These are phyloP conservation scores for Leucocoprinus leucothites DNA, from an alignment of 768 basidiomycete species.

Conservation along the genomic window DNA sequence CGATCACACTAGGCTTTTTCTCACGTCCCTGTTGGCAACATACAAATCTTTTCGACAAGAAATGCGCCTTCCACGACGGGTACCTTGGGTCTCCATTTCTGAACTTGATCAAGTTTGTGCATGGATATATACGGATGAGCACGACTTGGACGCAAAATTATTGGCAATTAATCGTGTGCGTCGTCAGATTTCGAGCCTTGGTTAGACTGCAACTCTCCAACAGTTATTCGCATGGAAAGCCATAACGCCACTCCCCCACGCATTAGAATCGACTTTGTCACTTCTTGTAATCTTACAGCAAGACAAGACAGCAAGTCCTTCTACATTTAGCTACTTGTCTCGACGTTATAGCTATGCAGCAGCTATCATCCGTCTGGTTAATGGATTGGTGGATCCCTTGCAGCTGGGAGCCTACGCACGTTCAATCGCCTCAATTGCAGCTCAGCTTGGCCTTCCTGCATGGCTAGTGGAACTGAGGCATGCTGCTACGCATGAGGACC, in stretches of 20 bases:
- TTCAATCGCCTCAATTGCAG: slow-evolving; percentile 85
- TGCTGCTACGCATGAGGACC: slow-evolving; percentile 93
- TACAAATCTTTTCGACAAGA: slow-evolving; percentile 6
- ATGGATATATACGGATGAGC: slow-evolving; percentile 71
- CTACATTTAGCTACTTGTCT: slow-evolving; percentile 36
- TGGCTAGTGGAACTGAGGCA: slow-evolving; percentile 94
- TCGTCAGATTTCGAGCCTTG: slow-evolving; percentile 6
- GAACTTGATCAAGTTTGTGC: slow-evolving; percentile 77
- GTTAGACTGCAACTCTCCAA: background rate
- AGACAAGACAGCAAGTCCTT: slow-evolving; percentile 34
- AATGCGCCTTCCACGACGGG: slow-evolving; percentile 77
- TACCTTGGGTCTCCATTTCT: slow-evolving; percentile 67
- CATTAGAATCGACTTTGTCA: slow-evolving; percentile 69
- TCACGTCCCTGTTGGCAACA: background rate
- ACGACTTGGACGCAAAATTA: slow-evolving; percentile 50
- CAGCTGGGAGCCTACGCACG: slow-evolving; percentile 88
- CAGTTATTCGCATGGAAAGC: slow-evolving; percentile 81
- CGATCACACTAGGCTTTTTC: background rate
- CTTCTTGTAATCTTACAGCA: slow-evolving; percentile 58
- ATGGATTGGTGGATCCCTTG: slow-evolving; percentile 92
- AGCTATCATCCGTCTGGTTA: slow-evolving; percentile 86
- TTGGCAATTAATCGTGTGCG: slow-evolving; percentile 65
- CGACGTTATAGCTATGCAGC: slow-evolving; percentile 78
- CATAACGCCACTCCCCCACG: slow-evolving; percentile 75
- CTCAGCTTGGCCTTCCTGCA: slow-evolving; percentile 78